Percentiles rank a stretch among this genome's conserved stretches.
Conservation (phyloP, 192 early-diverging fungal species). For the Mortierella claussenii region DNA sequence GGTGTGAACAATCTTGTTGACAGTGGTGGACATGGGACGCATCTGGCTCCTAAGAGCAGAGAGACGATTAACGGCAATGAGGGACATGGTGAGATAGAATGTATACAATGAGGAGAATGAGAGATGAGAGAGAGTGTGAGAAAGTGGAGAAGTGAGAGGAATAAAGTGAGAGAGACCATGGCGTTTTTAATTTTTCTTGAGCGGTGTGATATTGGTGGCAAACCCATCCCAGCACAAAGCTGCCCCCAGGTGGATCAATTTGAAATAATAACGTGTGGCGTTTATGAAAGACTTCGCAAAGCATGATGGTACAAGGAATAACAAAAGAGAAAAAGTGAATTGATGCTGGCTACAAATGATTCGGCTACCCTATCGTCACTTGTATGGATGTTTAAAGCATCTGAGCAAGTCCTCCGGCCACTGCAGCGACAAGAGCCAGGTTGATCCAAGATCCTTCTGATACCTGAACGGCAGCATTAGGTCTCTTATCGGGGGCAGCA, state of each 20-base stretch:
- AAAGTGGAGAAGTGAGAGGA: neutral
- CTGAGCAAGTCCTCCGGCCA: constrained; percentile 31
- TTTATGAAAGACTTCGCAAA: neutral
- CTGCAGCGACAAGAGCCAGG: constrained; percentile 4
- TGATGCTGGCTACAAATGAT: no score
- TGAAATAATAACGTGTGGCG: neutral
- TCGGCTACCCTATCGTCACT: no score
- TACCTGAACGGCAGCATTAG: neutral
- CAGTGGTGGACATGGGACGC: constrained; percentile 18
- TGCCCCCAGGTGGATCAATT: no score
- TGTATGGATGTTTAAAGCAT: constrained; percentile 28
- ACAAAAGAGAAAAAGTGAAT: no score
- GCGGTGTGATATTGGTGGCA: no score
- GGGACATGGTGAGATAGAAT: constrained; percentile 2
- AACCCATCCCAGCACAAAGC: no score
- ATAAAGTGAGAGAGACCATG: neutral
- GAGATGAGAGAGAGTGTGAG: constrained; percentile 16
- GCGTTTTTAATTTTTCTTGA: neutral
- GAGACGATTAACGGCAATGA: constrained; percentile 50
- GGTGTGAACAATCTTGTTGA: constrained; percentile 63
- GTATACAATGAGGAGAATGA: neutral
- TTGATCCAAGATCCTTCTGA: neutral
- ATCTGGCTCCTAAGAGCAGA: constrained; percentile 51
- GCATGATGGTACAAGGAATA: constrained; percentile 3
- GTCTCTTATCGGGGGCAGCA: neutral